Evolutionary conservation across 305 asterid genomes (phyloP), one percentile per base, ranked within the genome.

Genomic region (Fraxinus latifolia): DNA sequence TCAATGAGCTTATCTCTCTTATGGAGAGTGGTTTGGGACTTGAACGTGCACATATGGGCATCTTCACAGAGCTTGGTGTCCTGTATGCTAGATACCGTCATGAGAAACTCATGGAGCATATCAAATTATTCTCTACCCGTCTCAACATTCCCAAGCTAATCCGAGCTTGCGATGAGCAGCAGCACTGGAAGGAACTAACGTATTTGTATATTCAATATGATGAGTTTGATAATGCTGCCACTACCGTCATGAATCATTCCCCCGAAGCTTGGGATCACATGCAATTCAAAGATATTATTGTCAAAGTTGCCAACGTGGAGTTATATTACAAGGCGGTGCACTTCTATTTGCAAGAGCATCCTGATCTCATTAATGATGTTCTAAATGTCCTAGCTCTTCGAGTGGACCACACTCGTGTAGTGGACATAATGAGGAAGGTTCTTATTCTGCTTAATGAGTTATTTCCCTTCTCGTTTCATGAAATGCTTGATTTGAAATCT

Each of bases 1-100:
- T 96, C 85, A 96, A 93, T 84, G 99, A 96, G 89, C 92, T 96
- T 80, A 95, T 96, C 71, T 96, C 99, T 78, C 93, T 96, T 11
- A 96, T 96, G 99, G 99, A 96, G 92, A 96, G 99, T 84, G 99
- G 99, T 80, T 85, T 96, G 72, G 99, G 99, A 62, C 90, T 96
- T 94, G 99, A 96, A 88, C 98, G 98, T 82, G 99, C 99, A 31
- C 99, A 96, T 82, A 96, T 96, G 99, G 99, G 99, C 79, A 96
- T 96, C 88, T 96, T 96, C 76, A 96, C 99, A 3, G 99, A 96
- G 90, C 89, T 96, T 72, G 99, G 99, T 79, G 98, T 96, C 70
- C 93, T 96, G 42, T 96, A 96, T 87, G 99, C 99, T 73, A 91
- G 98, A 93, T 96, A 96, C 82, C 97, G 98, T 74, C 89, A 96